Evolutionary conservation across 768 basidiomycete genomes (phyloP), one percentile per base, ranked within the genome.

Genomic region (Heimioporus sp.): DNA sequence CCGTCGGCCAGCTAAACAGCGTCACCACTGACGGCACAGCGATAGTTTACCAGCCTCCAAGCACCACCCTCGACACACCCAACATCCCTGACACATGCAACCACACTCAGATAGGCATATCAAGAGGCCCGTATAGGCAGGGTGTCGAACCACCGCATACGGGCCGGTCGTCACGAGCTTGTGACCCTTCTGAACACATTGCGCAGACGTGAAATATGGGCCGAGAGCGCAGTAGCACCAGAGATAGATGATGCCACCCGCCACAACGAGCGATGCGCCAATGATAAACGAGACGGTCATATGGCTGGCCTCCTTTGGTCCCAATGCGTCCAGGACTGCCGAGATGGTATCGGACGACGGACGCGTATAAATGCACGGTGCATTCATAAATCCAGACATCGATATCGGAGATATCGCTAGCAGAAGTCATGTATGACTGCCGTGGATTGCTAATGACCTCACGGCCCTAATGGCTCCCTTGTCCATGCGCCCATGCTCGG

Each of bases 131-230:
- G 55, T 36, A 34, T 71, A 71, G n/a, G 57, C 56, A 1, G 68
- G 67, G 21, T 71, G 70, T 2, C 68, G 64, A 5, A 70, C 57
- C 20, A 60, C 24, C 1, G 54, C n/a, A 30, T 70, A 71, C 1
- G 63, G 64, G 2, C 65, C 67, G 0, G 30, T 48, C n/a, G 63
- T 69, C 15, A 70, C 40, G 19, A 71, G 55, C 24, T 34, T 56
- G 46, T 61, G 65, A 0, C 57, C 55, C 19, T 55, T 54, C 21
- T 55, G 51, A 11, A 66, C n/a, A 31, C 58, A 56, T 13, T 59
- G 55, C 10, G 55, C 37, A 19, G 56, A 56, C 1, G 60, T 69
- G 21, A 58, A 69, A 21, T 49, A 41, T 1, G 39, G 45, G 2
- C 67, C 67, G 13, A 67, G 63, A 5, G 40, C 34, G 13, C 41